Base-by-base conservation (phyloP, 1,284 basidiomycete genomes). In the Ceratobasidium sp. region DNA sequence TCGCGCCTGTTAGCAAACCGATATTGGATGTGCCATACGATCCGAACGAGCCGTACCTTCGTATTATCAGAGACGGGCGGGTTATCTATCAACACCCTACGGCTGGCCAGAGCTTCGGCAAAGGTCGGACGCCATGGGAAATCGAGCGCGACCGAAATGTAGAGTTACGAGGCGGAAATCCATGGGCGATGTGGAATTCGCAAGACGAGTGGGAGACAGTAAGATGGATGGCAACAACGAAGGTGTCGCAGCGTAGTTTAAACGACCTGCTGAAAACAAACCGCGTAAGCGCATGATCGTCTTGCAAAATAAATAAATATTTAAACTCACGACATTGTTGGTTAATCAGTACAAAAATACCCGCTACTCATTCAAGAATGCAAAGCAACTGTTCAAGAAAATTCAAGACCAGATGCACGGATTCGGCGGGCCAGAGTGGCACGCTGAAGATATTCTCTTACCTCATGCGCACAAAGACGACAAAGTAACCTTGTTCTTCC, bases 71-170 rank as follows among this genome's bases (percentile, higher is more conserved):
- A 13, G 33, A 69, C 20, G 67, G 26, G 28, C 67, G 67, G 28
- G 67, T 69, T 2, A 53, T 69, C 9, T 69, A 69, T 33, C 67
- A 28, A 51, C 67, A 69, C 28, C n/a, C 67, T 26, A 51, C 49
- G 9, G 67, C 67, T 51, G 67, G 67, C 26, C 44, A 49, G 67
- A 53, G 49, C 46, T 49, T 23, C 23, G 67, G 67, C 1, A 51
- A 49, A 33, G n/a, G 44, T 26, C 44, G 12, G 15, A 49, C 42
- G 7, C 46, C 42, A 49, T 69, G 67, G 67, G 67, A 69, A 53
- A 33, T 10, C 20, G 44, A 51, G 42, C 42, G 44, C 9, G 46
- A 69, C 42, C 13, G 28, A 53, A 69, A 69, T 33, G 15, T 23
- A 23, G 20, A 20, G 46, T 20, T 23, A 13, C 49, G 23, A 46